Percentiles rank a stretch among this genome's conserved stretches.
These are phyloP conservation scores for Aciculosporium take DNA, from an alignment of 2,329 filamentous ascomycete species.

Conservation along the genomic window DNA sequence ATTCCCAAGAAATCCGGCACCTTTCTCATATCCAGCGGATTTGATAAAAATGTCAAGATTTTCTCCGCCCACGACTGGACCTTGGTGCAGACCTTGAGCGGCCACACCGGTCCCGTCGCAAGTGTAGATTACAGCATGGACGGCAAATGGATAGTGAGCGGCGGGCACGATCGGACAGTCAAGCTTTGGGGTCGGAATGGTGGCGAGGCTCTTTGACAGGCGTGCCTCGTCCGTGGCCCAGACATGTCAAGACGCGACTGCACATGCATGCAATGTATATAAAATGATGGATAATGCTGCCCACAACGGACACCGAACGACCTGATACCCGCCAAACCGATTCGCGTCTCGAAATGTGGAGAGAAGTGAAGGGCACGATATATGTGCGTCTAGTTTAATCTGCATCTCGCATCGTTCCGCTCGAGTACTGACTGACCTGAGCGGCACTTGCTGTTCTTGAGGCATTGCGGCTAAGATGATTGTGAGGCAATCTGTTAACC, in stretches of 20 bases:
- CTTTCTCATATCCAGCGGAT: constrained; percentile 81
- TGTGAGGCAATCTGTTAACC: no score
- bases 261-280: no score
- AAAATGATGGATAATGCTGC: background rate
- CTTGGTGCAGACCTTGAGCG: constrained; percentile 70
- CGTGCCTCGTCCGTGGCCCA: no score
- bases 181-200: constrained; percentile 92
- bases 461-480: no score
- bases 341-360: background rate
- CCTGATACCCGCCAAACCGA: background rate
- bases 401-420: no score
- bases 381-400: background rate
- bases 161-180: constrained; percentile 84
- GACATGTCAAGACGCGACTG: background rate
- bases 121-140: constrained; percentile 80
- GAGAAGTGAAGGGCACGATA: background rate
- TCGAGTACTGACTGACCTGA: no score
- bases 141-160: constrained; percentile 84
- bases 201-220: constrained; percentile 34
- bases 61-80: constrained; percentile 97
- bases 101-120: constrained; percentile 83
- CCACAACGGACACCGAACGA: background rate
- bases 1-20: constrained; percentile 76
- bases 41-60: constrained; percentile 89
- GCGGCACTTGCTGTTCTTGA: no score